Conservation (phyloP, 805 yeast species). For the Tetrapisispora namnaoensis region DNA sequence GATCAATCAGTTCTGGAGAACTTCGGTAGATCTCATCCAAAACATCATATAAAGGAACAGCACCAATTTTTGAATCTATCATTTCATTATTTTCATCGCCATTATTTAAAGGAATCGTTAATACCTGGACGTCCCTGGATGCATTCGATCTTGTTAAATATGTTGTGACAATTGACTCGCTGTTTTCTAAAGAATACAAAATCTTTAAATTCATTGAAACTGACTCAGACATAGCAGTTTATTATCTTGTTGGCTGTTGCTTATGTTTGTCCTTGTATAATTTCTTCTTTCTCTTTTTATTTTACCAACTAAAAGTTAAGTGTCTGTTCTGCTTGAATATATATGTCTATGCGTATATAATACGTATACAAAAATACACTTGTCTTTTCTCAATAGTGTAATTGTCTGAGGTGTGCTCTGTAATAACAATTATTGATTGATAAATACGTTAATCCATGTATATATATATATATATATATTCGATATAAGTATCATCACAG, state of each 20-base stretch:
- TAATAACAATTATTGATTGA: too few relatives aligned
- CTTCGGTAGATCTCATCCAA: constrained; percentile 24
- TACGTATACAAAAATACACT: too few relatives aligned
- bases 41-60: constrained; percentile 19
- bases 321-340: too few relatives aligned
- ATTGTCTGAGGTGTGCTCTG: too few relatives aligned
- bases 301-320: background rate
- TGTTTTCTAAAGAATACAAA: constrained; percentile 25
- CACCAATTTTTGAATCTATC: constrained; percentile 19
- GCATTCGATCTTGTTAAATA: constrained; percentile 26
- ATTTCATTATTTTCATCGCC: constrained; percentile 7
- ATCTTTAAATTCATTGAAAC: constrained; percentile 27
- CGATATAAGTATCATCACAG: too few relatives aligned
- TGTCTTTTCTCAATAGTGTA: too few relatives aligned
- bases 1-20: constrained; percentile 28
- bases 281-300: background rate
- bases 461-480: too few relatives aligned
- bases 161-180: constrained; percentile 16
- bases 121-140: constrained; percentile 20
- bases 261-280: background rate
- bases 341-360: too few relatives aligned
- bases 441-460: too few relatives aligned
- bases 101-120: constrained; percentile 19
- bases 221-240: constrained; percentile 14
- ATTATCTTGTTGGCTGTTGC: background rate